Percentiles rank a stretch among this genome's conserved stretches.
phyloP scores from a whole-genome alignment of 805 yeast species.

The Wickerhamomyces silvicola region DNA sequence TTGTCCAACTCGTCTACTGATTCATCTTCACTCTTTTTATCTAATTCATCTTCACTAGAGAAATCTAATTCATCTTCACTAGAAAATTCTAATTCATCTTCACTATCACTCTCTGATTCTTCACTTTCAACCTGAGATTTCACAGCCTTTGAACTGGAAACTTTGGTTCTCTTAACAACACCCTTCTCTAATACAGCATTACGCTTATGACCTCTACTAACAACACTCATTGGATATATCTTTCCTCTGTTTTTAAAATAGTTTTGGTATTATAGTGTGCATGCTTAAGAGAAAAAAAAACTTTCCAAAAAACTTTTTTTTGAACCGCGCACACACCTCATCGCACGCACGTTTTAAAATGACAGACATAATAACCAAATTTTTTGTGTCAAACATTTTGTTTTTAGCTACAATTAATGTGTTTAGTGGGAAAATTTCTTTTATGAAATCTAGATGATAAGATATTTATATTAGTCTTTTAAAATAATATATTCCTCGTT shows the following conservation, averaged over 20 bases:
- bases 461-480: no score
- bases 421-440: no score
- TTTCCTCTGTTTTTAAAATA: not conserved
- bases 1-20: constrained; percentile 25
- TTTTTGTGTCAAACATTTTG: not conserved
- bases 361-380: not conserved
- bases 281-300: constrained; percentile 1
- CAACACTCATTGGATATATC: constrained; percentile 11
- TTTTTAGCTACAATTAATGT: not conserved
- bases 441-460: no score
- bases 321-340: constrained; percentile 6
- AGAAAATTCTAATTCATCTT: constrained; percentile 8
- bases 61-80: constrained; percentile 16
- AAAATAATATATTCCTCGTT: no score
- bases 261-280: not conserved
- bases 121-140: constrained; percentile 28
- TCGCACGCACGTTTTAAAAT: constrained; percentile 3
- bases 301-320: constrained; percentile 2
- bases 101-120: constrained; percentile 9
- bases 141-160: constrained; percentile 16
- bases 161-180: constrained; percentile 15
- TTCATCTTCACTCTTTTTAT: constrained; percentile 25
- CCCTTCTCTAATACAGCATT: constrained; percentile 4
- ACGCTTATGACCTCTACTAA: constrained; percentile 20
- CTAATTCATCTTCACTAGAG: constrained; percentile 25